Percentiles rank a stretch among this genome's conserved stretches.
Evolutionary conservation across 2,329 filamentous ascomycete genomes (phyloP).

Genomic region (Monilinia fructigena): DNA sequence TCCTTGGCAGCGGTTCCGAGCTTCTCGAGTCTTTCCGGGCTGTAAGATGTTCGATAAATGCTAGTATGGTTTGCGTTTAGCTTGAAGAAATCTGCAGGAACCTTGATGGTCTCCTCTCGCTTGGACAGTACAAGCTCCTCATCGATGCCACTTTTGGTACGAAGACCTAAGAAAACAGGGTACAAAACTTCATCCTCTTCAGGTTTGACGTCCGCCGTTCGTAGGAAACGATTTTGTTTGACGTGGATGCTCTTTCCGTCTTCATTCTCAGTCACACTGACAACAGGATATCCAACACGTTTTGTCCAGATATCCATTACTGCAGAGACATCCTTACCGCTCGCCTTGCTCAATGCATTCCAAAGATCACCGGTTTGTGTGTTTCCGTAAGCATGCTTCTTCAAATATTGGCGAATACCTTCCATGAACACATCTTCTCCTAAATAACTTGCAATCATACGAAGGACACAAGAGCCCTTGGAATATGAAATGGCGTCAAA

Average conservation of each 20-base stretch:
- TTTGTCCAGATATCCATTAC: constrained; percentile 98
- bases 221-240: constrained; percentile 92
- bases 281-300: constrained; percentile 88
- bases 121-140: constrained; percentile 68
- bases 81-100: constrained; percentile 91
- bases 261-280: constrained; percentile 77
- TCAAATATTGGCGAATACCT: constrained; percentile 85
- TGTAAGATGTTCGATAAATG: constrained; percentile 87
- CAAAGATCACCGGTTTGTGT: constrained; percentile 89
- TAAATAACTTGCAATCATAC: constrained; percentile 95
- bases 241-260: constrained; percentile 72
- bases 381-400: constrained; percentile 96
- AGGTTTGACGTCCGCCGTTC: constrained; percentile 88
- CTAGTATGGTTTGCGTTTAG: constrained; percentile 92
- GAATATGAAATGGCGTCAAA: constrained; percentile 98
- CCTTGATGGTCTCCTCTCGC: constrained; percentile 74
- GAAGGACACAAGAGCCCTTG: constrained; percentile 91
- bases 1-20: constrained; percentile 82
- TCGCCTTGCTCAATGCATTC: constrained; percentile 82
- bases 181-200: constrained; percentile 88
- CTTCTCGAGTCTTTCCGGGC: constrained; percentile 78
- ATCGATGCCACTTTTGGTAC: constrained; percentile 79
- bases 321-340: constrained; percentile 83
- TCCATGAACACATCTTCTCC: constrained; percentile 92
- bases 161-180: constrained; percentile 84